These are phyloP conservation scores for Quercus robur DNA, from an alignment of 306 rosid species.

Conservation along the genomic window DNA sequence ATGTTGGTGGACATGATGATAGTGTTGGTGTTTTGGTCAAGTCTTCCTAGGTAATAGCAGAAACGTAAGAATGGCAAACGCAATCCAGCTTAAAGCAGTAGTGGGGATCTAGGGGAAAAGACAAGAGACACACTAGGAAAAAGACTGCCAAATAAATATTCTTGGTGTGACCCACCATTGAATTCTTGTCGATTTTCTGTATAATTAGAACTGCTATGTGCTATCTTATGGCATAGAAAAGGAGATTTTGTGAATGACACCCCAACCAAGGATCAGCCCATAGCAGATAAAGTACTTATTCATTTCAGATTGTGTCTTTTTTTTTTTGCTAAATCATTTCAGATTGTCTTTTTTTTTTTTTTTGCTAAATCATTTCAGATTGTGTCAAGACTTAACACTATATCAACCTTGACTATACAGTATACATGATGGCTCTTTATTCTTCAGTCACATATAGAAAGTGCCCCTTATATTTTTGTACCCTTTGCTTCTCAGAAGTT, in stretches of 20 bases:
- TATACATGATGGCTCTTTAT: background rate
- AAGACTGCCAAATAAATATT: slow-evolving; percentile 39
- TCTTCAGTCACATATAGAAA: no score
- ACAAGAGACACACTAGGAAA: slow-evolving; percentile 28
- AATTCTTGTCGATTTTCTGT: slow-evolving; percentile 64
- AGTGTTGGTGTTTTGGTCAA: slow-evolving; percentile 25
- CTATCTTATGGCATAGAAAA: background rate
- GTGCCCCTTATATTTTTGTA: no score
- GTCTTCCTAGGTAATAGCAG: slow-evolving; percentile 10
- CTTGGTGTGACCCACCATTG: slow-evolving; percentile 60
- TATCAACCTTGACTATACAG: background rate
- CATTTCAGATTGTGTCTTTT: slow-evolving; percentile 18
- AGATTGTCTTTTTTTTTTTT: slow-evolving; percentile 6
- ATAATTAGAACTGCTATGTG: slow-evolving; percentile 17
- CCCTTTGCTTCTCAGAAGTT: no score
- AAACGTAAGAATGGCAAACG: slow-evolving; percentile 18
- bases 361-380: slow-evolving; percentile 14
- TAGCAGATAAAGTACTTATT: slow-evolving; percentile 1
- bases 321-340: background rate
- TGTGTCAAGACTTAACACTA: background rate
- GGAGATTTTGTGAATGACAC: slow-evolving; percentile 3
- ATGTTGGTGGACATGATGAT: background rate
- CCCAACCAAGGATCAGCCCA: background rate
- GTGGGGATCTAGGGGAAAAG: slow-evolving; percentile 39
- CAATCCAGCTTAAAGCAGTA: slow-evolving; percentile 29